Base-by-base conservation (phyloP, 2,329 filamentous ascomycete genomes). In the Aspergillus vadensis region DNA sequence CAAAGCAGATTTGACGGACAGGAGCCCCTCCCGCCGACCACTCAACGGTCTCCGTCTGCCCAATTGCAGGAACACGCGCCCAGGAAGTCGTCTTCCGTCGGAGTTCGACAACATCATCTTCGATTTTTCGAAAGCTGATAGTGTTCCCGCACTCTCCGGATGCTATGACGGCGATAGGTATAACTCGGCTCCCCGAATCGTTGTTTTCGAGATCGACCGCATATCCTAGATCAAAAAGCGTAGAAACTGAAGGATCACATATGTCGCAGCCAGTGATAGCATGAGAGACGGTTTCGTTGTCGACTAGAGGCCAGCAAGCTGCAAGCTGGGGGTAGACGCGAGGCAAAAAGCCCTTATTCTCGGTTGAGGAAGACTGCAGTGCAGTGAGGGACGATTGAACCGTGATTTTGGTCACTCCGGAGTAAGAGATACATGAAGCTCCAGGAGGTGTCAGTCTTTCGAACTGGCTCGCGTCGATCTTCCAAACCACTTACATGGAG, bases 1-100 rank as follows among this genome's bases (percentile, higher is more conserved):
- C 77, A 68, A 86, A 86, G 65, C 74, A 77, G 3, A 88, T 70
- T 65, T 87, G 85, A 62, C 80, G 81, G 58, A 88, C 80, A 1
- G 83, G 80, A 2, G 79, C 77, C 14, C 80, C 80, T 54, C 75
- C 74, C 30, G 78, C 76, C 32, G 74, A 74, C 83, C 83, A 87
- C 64, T 77, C 78, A 6, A 76, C 76, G 55, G 71, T 72, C 32
- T 83, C 80, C 23, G 75, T 72, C 50, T 72, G 62, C n/a, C 73
- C 72, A 27, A 82, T 70, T 1, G 75, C 75, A 6, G 79, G 79
- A 1, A 81, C 62, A 71, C 74, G 59, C 79, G 70, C 70, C 70
- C 76, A 57, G 8, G 43, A 47, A 12, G 36, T 57, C 32, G 43
- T 59, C 39, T 65, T 57, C 43, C 62, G 57, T 10, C 47, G 63